Conservation (phyloP, 805 yeast genomes). For the Metschnikowia anglica region DNA sequence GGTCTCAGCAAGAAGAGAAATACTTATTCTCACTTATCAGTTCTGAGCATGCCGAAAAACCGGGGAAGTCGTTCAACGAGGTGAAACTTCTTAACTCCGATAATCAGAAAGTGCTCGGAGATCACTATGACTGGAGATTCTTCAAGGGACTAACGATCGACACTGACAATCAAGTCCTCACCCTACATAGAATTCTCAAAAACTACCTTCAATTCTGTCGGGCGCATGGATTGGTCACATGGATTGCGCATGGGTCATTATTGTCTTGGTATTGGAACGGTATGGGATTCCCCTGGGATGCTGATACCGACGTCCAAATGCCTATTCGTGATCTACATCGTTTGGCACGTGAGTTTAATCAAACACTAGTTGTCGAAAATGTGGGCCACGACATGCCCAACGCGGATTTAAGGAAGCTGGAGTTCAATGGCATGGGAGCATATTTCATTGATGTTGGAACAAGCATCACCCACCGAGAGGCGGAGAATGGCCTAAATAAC, state of each 20-base stretch:
- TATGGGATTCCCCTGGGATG: constrained; percentile 19
- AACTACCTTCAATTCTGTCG: constrained; percentile 17
- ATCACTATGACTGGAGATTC: constrained; percentile 60
- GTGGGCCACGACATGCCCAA: too few species aligned
- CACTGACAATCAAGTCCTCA: constrained; percentile 20
- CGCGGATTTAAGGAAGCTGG: too few species aligned
- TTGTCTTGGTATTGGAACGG: constrained; percentile 23
- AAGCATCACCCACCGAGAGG: constrained; percentile 17
- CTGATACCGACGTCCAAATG: constrained; percentile 20
- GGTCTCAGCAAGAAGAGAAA: constrained; percentile 12
- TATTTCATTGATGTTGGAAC: constrained; percentile 22
- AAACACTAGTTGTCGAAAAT: constrained; percentile 19
- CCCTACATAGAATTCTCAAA: constrained; percentile 18
- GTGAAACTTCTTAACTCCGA: constrained; percentile 13
- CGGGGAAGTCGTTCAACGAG: constrained; percentile 19
- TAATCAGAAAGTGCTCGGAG: constrained; percentile 6
- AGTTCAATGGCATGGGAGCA: constrained; percentile 22
- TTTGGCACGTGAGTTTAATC: constrained; percentile 14
- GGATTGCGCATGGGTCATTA: constrained; percentile 21
- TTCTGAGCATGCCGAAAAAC: constrained; percentile 15
- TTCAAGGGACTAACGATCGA: constrained; percentile 36
- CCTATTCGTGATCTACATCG: constrained; percentile 15
- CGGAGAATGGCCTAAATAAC: constrained; percentile 12
- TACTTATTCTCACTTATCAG: constrained; percentile 22
- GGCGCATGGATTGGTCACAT: constrained; percentile 17